These are phyloP conservation scores for Monilinia fructicola DNA, from an alignment of 2,329 filamentous ascomycete genomes.

Conservation along the genomic window DNA sequence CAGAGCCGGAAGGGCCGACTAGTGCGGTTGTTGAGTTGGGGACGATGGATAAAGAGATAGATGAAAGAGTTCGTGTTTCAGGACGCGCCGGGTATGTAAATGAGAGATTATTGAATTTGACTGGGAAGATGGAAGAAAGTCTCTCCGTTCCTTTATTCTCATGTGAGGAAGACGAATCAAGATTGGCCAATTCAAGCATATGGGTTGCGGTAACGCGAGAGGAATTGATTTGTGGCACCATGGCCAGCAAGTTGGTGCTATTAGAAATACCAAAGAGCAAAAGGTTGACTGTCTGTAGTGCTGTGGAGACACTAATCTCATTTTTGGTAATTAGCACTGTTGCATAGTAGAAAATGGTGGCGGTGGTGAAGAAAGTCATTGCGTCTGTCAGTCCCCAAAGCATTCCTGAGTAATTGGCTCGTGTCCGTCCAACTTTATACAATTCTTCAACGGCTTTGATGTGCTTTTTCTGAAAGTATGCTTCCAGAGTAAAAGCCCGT, in stretches of 20 bases:
- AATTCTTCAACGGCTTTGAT: slow-evolving; percentile 50
- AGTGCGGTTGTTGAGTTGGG: slow-evolving; percentile 70
- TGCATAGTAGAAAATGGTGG: slow-evolving; percentile 83
- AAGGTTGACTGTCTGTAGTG: slow-evolving; percentile 76
- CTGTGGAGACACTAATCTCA: slow-evolving; percentile 52
- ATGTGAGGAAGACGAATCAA: slow-evolving; percentile 47
- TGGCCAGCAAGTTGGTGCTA: slow-evolving; percentile 65
- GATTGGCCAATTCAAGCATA: slow-evolving; percentile 66
- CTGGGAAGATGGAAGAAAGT: slow-evolving; percentile 46
- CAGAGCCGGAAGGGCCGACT: slow-evolving; percentile 82
- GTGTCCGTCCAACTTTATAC: slow-evolving; percentile 61
- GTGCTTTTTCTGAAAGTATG: slow-evolving; percentile 67
- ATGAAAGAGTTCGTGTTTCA: slow-evolving; percentile 54
- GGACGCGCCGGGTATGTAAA: slow-evolving; percentile 71
- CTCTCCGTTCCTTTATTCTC: slow-evolving; percentile 50
- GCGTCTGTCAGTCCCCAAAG: slow-evolving; percentile 79
- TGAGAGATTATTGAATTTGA: slow-evolving; percentile 56
- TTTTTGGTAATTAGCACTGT: slow-evolving; percentile 58
- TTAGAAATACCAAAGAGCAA: slow-evolving; percentile 81
- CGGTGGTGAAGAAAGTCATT: slow-evolving; percentile 68
- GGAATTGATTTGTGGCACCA: slow-evolving; percentile 77
- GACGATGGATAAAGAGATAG: slow-evolving; percentile 64
- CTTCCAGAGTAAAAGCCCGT: slow-evolving; percentile 70
- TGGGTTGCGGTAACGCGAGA: slow-evolving; percentile 70
- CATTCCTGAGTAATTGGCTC: slow-evolving; percentile 65